Conservation (phyloP, 2,329 filamentous ascomycete genomes). For the Cryphonectria carpinicola region DNA sequence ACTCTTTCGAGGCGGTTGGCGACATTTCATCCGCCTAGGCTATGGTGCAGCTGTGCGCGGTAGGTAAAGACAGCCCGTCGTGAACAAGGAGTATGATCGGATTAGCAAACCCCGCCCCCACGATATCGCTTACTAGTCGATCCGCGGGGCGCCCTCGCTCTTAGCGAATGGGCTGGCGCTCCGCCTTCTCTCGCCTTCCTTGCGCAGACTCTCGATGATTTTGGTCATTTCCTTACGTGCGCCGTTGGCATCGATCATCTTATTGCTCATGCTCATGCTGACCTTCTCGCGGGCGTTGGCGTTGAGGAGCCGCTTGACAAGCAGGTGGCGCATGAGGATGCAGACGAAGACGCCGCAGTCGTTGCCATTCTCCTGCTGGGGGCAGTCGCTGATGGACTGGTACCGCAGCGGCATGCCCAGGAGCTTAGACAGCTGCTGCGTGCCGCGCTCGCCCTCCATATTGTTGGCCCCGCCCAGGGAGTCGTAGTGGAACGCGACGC, state of each 20-base stretch:
- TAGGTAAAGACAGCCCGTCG: background rate
- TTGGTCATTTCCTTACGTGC: constrained; percentile 89
- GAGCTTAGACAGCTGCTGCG: constrained; percentile 69
- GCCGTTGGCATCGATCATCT: constrained; percentile 77
- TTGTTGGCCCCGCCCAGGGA: constrained; percentile 78
- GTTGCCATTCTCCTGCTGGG: constrained; percentile 88
- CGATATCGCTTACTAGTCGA: constrained; percentile 41
- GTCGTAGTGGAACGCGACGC: constrained; percentile 96
- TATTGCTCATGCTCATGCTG: constrained; percentile 89
- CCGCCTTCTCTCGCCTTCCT: constrained; percentile 80
- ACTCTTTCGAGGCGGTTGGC: background rate
- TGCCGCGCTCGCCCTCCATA: constrained; percentile 70
- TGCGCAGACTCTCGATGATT: constrained; percentile 84
- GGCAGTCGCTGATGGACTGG: constrained; percentile 80
- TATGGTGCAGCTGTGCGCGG: background rate
- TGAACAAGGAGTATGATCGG: background rate
- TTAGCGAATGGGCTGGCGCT: constrained; percentile 42
- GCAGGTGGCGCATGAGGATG: constrained; percentile 90
- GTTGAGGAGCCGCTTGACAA: constrained; percentile 79
- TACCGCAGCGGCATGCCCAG: constrained; percentile 72
- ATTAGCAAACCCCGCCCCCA: background rate
- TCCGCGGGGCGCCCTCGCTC: constrained; percentile 46
- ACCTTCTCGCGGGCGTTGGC: constrained; percentile 85
- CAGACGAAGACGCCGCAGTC: constrained; percentile 98
- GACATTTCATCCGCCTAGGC: background rate